Evolutionary conservation across 2,329 filamentous ascomycete genomes (phyloP), one percentile per base, ranked within the genome.

Genomic region (Lasiodiplodia hormozganensis): DNA sequence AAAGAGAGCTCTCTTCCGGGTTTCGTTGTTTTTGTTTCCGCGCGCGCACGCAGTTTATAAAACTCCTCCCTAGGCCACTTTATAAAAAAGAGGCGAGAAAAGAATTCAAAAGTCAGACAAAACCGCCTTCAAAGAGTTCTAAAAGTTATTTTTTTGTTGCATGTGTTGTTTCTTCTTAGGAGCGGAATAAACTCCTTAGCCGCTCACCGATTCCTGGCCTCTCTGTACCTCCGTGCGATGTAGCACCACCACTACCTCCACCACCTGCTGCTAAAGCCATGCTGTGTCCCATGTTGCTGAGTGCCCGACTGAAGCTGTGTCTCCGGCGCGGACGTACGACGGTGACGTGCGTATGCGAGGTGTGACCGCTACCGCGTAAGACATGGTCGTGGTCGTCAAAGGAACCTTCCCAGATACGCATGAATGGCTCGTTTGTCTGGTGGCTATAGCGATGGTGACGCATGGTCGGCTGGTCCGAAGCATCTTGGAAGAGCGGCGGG

Each of bases 171-270:
- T 43, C 3, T 18, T 43, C 18, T 60, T 28, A 62, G n/a, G 58
- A 62, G 25, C 64, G 53, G 25, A 67, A 67, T 16, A 67, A 56
- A 25, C 52, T 58, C 38, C 64, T 49, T 23, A 67, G 64, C 12
- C 64, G 40, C 38, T 67, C 64, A 57, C 64, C 64, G 18, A 67
- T 57, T 18, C 64, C 54, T 36, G 53, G 64, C 34, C 64, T 67
- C 21, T 67, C 64, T 11, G 25, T 23, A 40, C 34, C 52, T 34
- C 31, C 31, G n/a, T 43, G 25, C 21, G 49, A 11, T 28, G 51
- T 25, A 28, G 23, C 21, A 12, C 23, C 31, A 38, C 25, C 31
- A 14, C 31, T 21, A 18, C 53, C 54, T 16, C 49, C 31, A n/a
- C 38, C n/a, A 6, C 31, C 31, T 31, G 52, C 38, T 25, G 53